These are phyloP conservation scores for Spongospora subterranea DNA, from an alignment of 208 protist species.

Conservation along the genomic window DNA sequence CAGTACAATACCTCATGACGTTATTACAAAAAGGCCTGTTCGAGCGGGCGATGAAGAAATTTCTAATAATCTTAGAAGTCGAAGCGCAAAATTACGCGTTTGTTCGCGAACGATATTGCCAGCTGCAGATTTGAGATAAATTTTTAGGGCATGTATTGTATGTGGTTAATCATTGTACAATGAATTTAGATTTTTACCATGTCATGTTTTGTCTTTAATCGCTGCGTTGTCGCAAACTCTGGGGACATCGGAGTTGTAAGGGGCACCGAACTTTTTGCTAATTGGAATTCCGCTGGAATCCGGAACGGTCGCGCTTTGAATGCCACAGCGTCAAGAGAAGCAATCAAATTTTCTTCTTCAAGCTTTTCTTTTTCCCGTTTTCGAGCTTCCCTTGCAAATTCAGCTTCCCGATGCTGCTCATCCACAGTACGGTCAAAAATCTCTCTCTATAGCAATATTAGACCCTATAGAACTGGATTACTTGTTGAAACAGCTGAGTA, in stretches of 20 bases:
- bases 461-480: not conserved
- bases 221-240: not conserved
- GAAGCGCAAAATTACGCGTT: slow-evolving; percentile 38
- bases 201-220: not conserved
- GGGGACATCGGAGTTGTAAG: slow-evolving; percentile 24
- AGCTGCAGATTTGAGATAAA: not conserved
- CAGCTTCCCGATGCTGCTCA: slow-evolving; percentile 17
- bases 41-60: not conserved
- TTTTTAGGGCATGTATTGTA: not conserved
- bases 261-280: not conserved
- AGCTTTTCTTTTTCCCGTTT: slow-evolving; percentile 1
- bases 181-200: not conserved
- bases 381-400: not conserved
- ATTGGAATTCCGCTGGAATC: not conserved
- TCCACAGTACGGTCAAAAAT: slow-evolving; percentile 9
- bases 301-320: slow-evolving; percentile 50
- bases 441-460: not conserved
- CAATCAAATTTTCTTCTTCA: not conserved
- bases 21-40: slow-evolving; percentile 20
- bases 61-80: not conserved
- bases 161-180: not conserved
- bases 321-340: not conserved
- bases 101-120: no score
- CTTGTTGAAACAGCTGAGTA: not conserved
- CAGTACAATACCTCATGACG: not conserved